These are phyloP conservation scores for Termitomyces sp. DNA, from an alignment of 768 basidiomycete species.

Conservation along the genomic window DNA sequence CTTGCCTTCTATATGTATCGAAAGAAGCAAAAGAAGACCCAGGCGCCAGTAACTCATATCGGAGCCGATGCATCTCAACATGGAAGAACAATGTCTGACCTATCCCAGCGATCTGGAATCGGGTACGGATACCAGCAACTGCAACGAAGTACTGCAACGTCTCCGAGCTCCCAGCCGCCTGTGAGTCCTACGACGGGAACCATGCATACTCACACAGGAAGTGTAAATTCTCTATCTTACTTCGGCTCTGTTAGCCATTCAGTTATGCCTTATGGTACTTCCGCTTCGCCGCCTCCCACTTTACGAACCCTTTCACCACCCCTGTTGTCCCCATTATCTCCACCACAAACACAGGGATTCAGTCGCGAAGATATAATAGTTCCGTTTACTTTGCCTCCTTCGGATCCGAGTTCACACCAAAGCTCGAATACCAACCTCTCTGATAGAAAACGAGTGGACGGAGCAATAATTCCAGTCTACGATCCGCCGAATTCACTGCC, in stretches of 20 bases:
- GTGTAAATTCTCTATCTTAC: constrained; percentile 29
- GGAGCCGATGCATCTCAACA: constrained; percentile 3
- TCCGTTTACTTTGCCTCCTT: constrained; percentile 28
- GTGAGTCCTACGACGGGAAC: constrained; percentile 24
- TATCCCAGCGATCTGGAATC: constrained; percentile 17
- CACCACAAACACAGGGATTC: constrained; percentile 5
- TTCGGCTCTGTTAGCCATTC: constrained; percentile 23
- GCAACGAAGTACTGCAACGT: constrained; percentile 20
- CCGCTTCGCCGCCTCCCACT: constrained; percentile 14
- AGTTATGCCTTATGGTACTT: constrained; percentile 12
- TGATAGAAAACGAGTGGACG: constrained; percentile 31
- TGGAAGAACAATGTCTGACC: constrained; percentile 15
- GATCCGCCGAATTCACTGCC: constrained; percentile 29
- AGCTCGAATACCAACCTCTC: constrained; percentile 4
- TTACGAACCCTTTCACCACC: constrained; percentile 8
- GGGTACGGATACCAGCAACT: constrained; percentile 15
- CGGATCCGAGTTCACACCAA: constrained; percentile 5
- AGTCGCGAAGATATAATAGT: constrained; percentile 29
- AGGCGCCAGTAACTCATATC: neutral
- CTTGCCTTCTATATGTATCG: constrained; percentile 26
- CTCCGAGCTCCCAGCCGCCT: constrained; percentile 19
- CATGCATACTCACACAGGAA: constrained; percentile 28
- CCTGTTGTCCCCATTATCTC: constrained; percentile 6
- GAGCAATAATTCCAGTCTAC: constrained; percentile 24
- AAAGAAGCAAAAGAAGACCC: constrained; percentile 8